These are phyloP conservation scores for Tetracladium marchalianum DNA, from an alignment of 495 filamentous ascomycete genomes.

Conservation along the genomic window DNA sequence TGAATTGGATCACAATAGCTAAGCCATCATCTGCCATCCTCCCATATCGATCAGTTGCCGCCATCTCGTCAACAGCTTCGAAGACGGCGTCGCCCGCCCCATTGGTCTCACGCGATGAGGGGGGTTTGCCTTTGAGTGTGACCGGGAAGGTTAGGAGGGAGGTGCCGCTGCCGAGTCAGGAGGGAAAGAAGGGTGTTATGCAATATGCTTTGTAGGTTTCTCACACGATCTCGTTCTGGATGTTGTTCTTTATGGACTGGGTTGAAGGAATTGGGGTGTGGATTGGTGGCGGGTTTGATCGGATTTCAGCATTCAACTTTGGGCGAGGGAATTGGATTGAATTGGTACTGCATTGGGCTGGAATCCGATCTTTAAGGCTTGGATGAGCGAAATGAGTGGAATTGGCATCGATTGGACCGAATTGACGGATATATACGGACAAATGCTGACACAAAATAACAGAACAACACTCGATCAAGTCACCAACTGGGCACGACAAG, in stretches of 20 bases:
- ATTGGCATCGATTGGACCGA: background rate
- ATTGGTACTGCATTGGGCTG: background rate
- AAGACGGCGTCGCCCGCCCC: constrained; percentile 40
- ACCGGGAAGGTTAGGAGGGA: constrained; percentile 42
- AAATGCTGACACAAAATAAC: constrained; percentile 6
- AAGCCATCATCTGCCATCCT: constrained; percentile 50
- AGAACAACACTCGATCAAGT: constrained; percentile 89
- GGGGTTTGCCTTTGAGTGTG: constrained; percentile 24
- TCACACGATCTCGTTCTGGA: background rate
- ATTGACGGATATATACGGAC: background rate
- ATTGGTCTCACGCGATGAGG: constrained; percentile 5
- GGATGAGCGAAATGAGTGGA: background rate
- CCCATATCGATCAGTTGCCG: constrained; percentile 47
- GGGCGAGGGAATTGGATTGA: no score
- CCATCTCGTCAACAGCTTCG: constrained; percentile 51
- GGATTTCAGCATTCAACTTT: no score
- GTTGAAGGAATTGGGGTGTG: no score
- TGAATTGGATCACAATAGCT: constrained; percentile 28
- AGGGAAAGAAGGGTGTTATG: constrained; percentile 86
- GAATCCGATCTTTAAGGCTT: no score
- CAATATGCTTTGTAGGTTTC: constrained; percentile 89
- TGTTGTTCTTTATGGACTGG: no score
- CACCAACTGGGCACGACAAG: constrained; percentile 90
- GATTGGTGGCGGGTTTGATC: no score
- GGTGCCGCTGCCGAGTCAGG: constrained; percentile 82